phyloP scores from a whole-genome alignment of 2,329 filamentous ascomycete genomes.

The Colletotrichum orbiculare region DNA sequence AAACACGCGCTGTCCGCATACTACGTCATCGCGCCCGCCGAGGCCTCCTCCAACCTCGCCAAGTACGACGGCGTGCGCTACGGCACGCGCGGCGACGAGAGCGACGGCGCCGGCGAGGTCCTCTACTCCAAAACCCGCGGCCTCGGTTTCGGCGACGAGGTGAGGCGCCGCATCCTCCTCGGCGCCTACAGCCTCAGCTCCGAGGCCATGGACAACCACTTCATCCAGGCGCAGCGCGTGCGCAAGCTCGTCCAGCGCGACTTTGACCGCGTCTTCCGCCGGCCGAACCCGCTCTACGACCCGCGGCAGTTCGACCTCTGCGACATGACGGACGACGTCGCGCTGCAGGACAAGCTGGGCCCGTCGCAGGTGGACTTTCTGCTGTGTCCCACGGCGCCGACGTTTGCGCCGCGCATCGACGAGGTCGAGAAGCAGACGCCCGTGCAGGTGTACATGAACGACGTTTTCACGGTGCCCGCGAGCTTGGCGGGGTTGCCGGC shows the following conservation, averaged over 20 bases:
- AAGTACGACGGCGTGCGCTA: constrained; percentile 99
- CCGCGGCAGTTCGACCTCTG: constrained; percentile 66
- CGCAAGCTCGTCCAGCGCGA: constrained; percentile 86
- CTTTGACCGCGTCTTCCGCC: constrained; percentile 82
- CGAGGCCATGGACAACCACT: constrained; percentile 94
- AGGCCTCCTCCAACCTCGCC: constrained; percentile 94
- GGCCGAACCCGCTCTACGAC: constrained; percentile 74
- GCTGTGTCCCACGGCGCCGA: constrained; percentile 87
- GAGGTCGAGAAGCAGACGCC: constrained; percentile 65
- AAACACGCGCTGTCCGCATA: constrained; percentile 90
- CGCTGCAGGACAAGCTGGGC: constrained; percentile 66
- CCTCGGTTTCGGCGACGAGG: constrained; percentile 83
- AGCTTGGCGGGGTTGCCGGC: constrained; percentile 92
- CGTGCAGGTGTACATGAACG: constrained; percentile 88
- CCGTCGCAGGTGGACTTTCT: constrained; percentile 83
- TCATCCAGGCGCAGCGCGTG: constrained; percentile 91
- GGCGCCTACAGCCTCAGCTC: constrained; percentile 92
- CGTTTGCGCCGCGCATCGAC: constrained; percentile 73
- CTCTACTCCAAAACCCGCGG: constrained; percentile 83
- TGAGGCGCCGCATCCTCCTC: constrained; percentile 86
- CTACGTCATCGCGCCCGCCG: constrained; percentile 93
- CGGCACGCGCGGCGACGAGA: constrained; percentile 67
- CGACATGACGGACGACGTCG: constrained; percentile 65
- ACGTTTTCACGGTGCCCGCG: constrained; percentile 95
- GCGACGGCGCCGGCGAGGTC: constrained; percentile 68